These are phyloP conservation scores for Calycina marina DNA, from an alignment of 2,329 filamentous ascomycete genomes.

Conservation along the genomic window DNA sequence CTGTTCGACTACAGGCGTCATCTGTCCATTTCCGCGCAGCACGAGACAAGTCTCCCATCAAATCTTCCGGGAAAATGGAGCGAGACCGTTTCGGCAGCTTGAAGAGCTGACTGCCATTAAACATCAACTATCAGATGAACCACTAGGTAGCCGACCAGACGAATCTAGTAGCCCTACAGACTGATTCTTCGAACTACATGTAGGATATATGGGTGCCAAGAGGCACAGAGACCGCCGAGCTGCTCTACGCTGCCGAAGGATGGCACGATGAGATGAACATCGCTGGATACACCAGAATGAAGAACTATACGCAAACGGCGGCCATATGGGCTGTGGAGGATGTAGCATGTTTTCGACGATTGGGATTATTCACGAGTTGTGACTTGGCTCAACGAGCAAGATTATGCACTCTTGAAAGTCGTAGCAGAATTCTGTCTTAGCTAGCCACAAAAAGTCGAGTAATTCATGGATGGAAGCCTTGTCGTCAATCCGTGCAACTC, in stretches of 20 bases:
- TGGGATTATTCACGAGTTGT: slow-evolving; percentile 36
- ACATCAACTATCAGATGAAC: slow-evolving; percentile 49
- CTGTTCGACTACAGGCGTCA: slow-evolving; percentile 39
- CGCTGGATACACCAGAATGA: slow-evolving; percentile 40
- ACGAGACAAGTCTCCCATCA: slow-evolving; percentile 34
- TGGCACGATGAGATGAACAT: slow-evolving; percentile 47
- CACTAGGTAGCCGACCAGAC: slow-evolving; percentile 41
- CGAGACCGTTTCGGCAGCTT: slow-evolving; percentile 28
- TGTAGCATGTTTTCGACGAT: slow-evolving; percentile 43
- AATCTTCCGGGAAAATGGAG: slow-evolving; percentile 44
- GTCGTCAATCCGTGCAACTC: slow-evolving; percentile 44
- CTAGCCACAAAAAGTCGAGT: slow-evolving; percentile 34
- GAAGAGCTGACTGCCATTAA: slow-evolving; percentile 41
- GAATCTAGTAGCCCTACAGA: slow-evolving; percentile 30
- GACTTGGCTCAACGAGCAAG: slow-evolving; percentile 30
- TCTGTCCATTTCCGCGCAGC: slow-evolving; percentile 38
- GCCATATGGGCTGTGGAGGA: slow-evolving; percentile 40
- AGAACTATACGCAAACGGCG: slow-evolving; percentile 28
- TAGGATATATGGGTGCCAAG: slow-evolving; percentile 36
- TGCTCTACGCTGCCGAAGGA: slow-evolving; percentile 37
- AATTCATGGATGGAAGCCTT: slow-evolving; percentile 34
- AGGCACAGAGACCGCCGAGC: slow-evolving; percentile 34
- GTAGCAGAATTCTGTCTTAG: slow-evolving; percentile 40
- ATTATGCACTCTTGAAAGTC: slow-evolving; percentile 38
- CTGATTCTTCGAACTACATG: slow-evolving; percentile 38